A percentile compares a stretch with the other conserved stretches of the same genome.
Evolutionary conservation across 192 early-diverging fungal species (phyloP).

Genomic region (Phycomyces blakesleeanus): DNA sequence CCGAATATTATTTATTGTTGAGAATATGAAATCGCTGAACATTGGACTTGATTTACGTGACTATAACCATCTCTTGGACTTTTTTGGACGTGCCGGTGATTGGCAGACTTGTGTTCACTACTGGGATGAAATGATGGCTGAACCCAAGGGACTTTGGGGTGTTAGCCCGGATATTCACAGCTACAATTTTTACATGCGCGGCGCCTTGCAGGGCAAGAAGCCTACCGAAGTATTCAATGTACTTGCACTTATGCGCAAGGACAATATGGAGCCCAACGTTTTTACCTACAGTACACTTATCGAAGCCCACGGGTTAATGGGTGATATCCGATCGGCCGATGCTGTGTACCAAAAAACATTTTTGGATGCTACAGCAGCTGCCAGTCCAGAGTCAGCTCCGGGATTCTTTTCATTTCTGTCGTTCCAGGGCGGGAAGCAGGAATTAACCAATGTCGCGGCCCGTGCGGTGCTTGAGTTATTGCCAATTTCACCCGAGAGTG

Average conservation of each 20-base stretch:
- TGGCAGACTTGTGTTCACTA: conserved; percentile 13
- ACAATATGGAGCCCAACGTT: conserved; percentile 20
- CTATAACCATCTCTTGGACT: conserved; percentile 34
- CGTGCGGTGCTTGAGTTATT: background rate
- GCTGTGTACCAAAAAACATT: conserved; percentile 17
- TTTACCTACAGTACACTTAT: conserved; percentile 34
- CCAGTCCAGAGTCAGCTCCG: too few species aligned
- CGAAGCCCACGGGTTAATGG: conserved; percentile 29
- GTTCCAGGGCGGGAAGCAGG: too few species aligned
- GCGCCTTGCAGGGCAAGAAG: conserved; percentile 27
- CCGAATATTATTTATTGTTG: conserved; percentile 20
- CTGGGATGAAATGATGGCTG: conserved; percentile 20
- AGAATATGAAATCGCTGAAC: conserved; percentile 16
- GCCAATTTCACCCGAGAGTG: background rate
- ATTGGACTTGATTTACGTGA: conserved; percentile 27
- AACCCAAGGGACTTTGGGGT: conserved; percentile 1
- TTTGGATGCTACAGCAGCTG: background rate
- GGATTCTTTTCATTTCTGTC: too few species aligned
- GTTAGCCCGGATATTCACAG: conserved; percentile 21
- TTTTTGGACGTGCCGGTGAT: conserved; percentile 32
- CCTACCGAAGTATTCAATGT: conserved; percentile 12
- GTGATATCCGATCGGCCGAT: conserved; percentile 25
- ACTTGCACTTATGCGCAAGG: conserved; percentile 11
- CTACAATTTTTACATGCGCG: conserved; percentile 33
- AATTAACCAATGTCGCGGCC: too few species aligned